Evolutionary conservation across 129 eudicot genomes (phyloP).

Genomic region (Arctium minus): DNA sequence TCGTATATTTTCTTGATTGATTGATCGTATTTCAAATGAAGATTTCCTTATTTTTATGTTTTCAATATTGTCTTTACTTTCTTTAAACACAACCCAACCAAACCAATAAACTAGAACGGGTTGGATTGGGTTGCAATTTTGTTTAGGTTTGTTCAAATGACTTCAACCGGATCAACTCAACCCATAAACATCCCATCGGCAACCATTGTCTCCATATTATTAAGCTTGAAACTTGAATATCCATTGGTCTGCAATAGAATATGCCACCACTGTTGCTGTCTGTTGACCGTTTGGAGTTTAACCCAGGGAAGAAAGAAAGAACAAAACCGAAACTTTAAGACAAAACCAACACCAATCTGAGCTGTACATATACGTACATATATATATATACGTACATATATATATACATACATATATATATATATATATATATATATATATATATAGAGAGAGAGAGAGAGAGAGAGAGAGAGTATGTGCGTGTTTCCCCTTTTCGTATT

Average conservation of each 20-base stretch:
- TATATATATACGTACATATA: neutral
- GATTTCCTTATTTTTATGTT: no score
- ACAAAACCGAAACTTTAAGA: constrained; percentile 8
- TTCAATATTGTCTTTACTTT: no score
- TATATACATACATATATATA: neutral
- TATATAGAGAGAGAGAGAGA: neutral
- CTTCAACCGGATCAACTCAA: no score
- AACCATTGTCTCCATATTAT: neutral
- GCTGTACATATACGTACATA: neutral
- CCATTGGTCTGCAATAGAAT: constrained; percentile 27
- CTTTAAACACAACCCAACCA: no score
- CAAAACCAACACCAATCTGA: constrained; percentile 13
- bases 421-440: neutral
- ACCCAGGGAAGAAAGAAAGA: constrained; percentile 15
- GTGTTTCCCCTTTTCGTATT: neutral
- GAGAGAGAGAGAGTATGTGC: neutral
- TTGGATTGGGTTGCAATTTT: no score
- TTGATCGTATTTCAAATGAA: no score
- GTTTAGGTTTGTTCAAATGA: no score
- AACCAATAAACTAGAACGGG: no score
- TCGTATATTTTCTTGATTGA: no score
- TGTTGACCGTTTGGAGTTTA: constrained; percentile 26
- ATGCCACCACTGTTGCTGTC: constrained; percentile 26
- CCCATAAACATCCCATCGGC: no score
- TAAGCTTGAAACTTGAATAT: constrained; percentile 17